Conservation (phyloP, 2,329 filamentous ascomycete species). For the Colletotrichum graminicola region DNA sequence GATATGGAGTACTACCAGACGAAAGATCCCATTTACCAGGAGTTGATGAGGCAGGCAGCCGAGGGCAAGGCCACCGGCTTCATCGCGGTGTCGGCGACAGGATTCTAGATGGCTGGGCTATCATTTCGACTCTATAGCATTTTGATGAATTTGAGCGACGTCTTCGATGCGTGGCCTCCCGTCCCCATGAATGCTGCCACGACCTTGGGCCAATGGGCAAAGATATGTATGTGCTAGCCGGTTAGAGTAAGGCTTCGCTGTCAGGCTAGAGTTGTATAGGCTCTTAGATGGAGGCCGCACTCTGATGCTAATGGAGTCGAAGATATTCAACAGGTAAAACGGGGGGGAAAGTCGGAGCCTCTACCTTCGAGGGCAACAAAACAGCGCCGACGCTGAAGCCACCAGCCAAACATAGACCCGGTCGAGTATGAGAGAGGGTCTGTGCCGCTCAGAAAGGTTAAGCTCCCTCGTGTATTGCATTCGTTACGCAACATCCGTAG, state of each 20-base stretch:
- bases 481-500: too few relatives aligned
- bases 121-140: background rate
- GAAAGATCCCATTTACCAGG: constrained; percentile 35
- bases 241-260: background rate
- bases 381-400: background rate
- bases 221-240: background rate
- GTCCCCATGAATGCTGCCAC: background rate
- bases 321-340: background rate
- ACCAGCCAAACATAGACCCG: background rate
- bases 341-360: too few relatives aligned
- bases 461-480: background rate
- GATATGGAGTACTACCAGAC: constrained; percentile 41
- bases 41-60: constrained; percentile 36
- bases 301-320: background rate
- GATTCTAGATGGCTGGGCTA: constrained; percentile 14
- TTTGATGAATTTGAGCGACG: background rate
- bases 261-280: background rate
- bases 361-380: background rate
- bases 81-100: constrained; percentile 25
- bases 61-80: constrained; percentile 38
- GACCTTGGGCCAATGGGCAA: background rate
- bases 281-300: background rate
- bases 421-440: background rate
- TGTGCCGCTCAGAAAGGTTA: too few relatives aligned
- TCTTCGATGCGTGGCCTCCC: background rate